Conservation (phyloP, 1,139 yeast genomes). For the Sugiyamaella xylanicola region DNA sequence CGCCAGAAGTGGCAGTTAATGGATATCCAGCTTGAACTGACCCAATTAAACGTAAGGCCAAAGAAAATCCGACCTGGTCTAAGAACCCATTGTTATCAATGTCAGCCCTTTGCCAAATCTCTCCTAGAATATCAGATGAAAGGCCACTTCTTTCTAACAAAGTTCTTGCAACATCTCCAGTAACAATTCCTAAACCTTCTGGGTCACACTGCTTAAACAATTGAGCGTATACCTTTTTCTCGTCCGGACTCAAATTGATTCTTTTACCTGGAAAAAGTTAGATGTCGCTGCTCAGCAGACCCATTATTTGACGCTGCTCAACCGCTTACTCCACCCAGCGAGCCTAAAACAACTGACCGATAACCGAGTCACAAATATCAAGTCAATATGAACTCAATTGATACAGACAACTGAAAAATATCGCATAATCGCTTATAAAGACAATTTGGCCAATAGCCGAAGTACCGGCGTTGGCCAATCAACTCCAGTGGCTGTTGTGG, state of each 20-base stretch:
- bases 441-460: too few species aligned
- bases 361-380: too few species aligned
- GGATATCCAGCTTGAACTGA: constrained; percentile 77
- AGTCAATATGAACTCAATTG: too few species aligned
- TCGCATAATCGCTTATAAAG: too few species aligned
- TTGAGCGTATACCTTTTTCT: constrained; percentile 69
- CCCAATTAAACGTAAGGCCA: constrained; percentile 87
- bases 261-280: constrained; percentile 15
- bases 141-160: constrained; percentile 86
- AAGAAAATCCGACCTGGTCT: constrained; percentile 77
- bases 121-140: constrained; percentile 76
- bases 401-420: too few species aligned
- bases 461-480: too few species aligned
- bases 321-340: too few species aligned
- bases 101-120: constrained; percentile 94
- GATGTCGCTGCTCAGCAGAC: too few species aligned
- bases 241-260: constrained; percentile 66
- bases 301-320: too few species aligned
- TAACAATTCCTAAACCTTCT: constrained; percentile 75
- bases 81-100: constrained; percentile 80
- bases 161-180: constrained; percentile 88
- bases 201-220: constrained; percentile 79
- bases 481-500: too few species aligned
- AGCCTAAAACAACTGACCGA: too few species aligned
- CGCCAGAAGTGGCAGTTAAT: constrained; percentile 55